These are phyloP conservation scores for Microdochium trichocladiopsis DNA, from an alignment of 2,329 filamentous ascomycete species.

Conservation along the genomic window DNA sequence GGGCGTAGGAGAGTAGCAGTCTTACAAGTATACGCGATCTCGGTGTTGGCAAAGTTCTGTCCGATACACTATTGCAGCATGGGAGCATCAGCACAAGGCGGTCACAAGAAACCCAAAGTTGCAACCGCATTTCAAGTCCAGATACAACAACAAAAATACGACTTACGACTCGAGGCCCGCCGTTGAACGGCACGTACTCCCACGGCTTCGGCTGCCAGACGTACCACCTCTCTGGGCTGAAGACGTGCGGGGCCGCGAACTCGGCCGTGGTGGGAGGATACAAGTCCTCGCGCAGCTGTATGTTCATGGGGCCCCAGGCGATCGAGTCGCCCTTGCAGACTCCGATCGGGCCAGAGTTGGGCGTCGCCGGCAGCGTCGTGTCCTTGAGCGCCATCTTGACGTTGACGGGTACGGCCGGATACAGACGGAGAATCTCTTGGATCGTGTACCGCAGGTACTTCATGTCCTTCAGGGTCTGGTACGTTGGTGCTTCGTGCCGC, in stretches of 20 bases:
- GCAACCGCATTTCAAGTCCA: background rate
- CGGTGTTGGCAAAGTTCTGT: slow-evolving; percentile 52
- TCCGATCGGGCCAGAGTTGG: background rate
- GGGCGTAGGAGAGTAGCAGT: slow-evolving; percentile 4
- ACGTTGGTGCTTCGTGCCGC: slow-evolving; percentile 40
- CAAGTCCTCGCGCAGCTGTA: slow-evolving; percentile 27
- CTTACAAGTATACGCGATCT: slow-evolving; percentile 44
- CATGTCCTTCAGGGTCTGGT: slow-evolving; percentile 61
- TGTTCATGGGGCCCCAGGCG: background rate
- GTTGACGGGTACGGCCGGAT: slow-evolving; percentile 38
- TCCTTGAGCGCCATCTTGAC: slow-evolving; percentile 26
- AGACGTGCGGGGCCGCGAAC: slow-evolving; percentile 16
- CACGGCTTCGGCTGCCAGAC: slow-evolving; percentile 29
- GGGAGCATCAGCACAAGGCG: background rate
- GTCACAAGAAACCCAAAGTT: background rate
- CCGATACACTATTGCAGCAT: slow-evolving; percentile 34
- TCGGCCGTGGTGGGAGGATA: slow-evolving; percentile 21
- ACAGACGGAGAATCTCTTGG: slow-evolving; percentile 29
- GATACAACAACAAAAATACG: background rate
- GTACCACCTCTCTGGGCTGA: slow-evolving; percentile 40
- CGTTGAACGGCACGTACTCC: slow-evolving; percentile 1
- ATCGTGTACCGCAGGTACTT: slow-evolving; percentile 44
- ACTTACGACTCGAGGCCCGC: background rate
- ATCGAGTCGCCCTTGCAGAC: background rate
- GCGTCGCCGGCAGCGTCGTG: slow-evolving; percentile 24